Evolutionary conservation across 371 early-diverging fungal species (phyloP).

Genomic region (Mucor plumbeus): DNA sequence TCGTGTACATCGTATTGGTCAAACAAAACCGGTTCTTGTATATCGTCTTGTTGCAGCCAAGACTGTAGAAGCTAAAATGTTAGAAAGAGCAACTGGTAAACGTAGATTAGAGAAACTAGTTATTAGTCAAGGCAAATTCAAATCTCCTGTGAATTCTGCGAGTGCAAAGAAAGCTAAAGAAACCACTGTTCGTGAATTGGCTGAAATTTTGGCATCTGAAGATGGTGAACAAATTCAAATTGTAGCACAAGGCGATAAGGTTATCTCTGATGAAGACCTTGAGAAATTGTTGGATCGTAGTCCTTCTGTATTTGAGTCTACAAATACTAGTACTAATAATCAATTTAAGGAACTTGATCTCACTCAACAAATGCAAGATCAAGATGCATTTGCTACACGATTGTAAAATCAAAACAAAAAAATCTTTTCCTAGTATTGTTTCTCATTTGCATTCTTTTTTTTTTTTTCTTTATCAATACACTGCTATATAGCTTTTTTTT

Average conservation of each 20-base stretch:
- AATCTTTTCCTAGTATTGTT: neutral
- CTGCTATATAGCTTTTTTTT: too few relatives aligned
- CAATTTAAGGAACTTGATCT: slow-evolving; percentile 53
- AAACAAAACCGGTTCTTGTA: slow-evolving; percentile 89
- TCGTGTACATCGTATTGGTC: slow-evolving; percentile 96
- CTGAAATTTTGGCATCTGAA: slow-evolving; percentile 73
- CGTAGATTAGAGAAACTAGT: slow-evolving; percentile 90
- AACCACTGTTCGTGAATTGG: slow-evolving; percentile 65
- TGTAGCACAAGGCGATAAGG: slow-evolving; percentile 65
- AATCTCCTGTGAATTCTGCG: slow-evolving; percentile 39
- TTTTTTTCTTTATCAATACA: neutral
- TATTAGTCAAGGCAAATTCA: slow-evolving; percentile 81
- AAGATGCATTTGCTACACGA: slow-evolving; percentile 45
- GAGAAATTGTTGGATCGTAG: slow-evolving; percentile 73
- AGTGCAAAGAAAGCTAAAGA: slow-evolving; percentile 19
- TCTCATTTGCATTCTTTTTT: neutral
- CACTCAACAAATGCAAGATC: slow-evolving; percentile 31
- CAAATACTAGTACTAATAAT: slow-evolving; percentile 36
- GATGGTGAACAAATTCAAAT: slow-evolving; percentile 72
- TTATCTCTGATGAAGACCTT: slow-evolving; percentile 73
- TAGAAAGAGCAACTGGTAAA: slow-evolving; percentile 82
- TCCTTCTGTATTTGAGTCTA: slow-evolving; percentile 57
- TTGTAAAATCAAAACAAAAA: neutral
- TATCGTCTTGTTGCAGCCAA: slow-evolving; percentile 89
- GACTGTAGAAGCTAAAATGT: slow-evolving; percentile 84